Conservation (phyloP, 768 basidiomycete species). For the Mycena pura region DNA sequence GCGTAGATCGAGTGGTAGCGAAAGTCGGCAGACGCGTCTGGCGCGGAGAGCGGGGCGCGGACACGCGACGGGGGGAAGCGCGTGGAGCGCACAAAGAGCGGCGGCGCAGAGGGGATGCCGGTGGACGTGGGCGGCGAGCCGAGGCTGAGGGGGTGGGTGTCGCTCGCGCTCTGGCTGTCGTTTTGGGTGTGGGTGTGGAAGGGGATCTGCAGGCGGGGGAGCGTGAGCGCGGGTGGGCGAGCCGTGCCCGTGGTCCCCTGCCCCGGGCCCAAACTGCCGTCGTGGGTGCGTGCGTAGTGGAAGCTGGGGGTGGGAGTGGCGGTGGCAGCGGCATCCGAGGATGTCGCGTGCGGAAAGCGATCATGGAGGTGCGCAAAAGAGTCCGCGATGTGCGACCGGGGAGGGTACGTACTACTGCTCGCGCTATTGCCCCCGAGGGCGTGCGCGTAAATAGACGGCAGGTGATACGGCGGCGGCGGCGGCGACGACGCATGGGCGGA, state of each 20-base stretch:
- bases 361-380: slow-evolving; percentile 6
- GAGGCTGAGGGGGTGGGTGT: too few relatives aligned
- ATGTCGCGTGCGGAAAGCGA: neutral
- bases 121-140: neutral
- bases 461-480: neutral
- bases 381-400: slow-evolving; percentile 9
- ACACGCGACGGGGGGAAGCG: neutral
- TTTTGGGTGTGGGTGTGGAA: too few relatives aligned
- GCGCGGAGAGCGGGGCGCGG: slow-evolving; percentile 12
- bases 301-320: too few relatives aligned
- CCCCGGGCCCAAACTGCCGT: neutral
- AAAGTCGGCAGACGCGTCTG: slow-evolving; percentile 9
- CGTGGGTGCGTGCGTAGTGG: neutral
- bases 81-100: neutral
- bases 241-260: neutral
- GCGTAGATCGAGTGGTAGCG: slow-evolving; percentile 5
- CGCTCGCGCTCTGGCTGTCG: too few relatives aligned
- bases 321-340: slow-evolving; percentile 4
- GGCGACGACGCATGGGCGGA: too few relatives aligned
- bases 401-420: neutral
- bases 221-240: neutral
- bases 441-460: slow-evolving; percentile 4
- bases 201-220: slow-evolving; percentile 13
- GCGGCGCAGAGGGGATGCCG: neutral
- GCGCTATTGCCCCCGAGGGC: slow-evolving; percentile 17